Base-by-base conservation (phyloP, 2,329 filamentous ascomycete species). In the Samsoniella hepiali region DNA sequence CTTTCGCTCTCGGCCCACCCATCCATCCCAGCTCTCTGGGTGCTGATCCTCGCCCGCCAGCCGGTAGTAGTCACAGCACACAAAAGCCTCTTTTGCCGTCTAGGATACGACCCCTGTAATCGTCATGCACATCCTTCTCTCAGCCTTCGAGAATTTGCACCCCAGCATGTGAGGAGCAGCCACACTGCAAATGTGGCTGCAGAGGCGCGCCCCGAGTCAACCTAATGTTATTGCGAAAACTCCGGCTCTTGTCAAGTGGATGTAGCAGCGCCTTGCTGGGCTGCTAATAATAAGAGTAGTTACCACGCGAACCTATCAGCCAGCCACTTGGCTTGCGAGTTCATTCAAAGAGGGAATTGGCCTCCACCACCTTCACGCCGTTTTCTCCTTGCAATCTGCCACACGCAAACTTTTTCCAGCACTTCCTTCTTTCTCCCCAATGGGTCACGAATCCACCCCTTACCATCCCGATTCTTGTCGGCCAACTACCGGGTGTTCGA, bases 1-100 rank as follows among this genome's bases (percentile, higher is more conserved):
- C 47, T 59, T 38, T 51, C 58, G 22, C 22, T 22, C 50, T 29
- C 50, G 49, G 64, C 31, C 64, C 62, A 67, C 63, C 54, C 54
- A 47, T 53, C 55, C 42, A 58, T 56, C 40, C 32, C 31, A 58
- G 49, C 15, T 32, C 27, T 36, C 17, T 38, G 8, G 58, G 31
- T 32, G n/a, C 58, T 47, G 49, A 36, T 60, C 44, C 22, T 53
- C 47, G 29, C 50, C n/a, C 8, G 47, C 40, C 58, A 61, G 40
- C 50, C 49, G 54, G 58, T 55, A 27, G 50, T n/a, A 45, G 11
- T 29, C 42, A 58, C 36, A 53, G 29, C 22, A 45, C 31, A 29
- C 22, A 34, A 61, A 22, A 54, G 58, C 58, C 40, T 61, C 40
- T 47, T 61, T 42, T 44, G 11, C 38, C 58, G 32, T 34, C 38